Conservation (phyloP, 2,329 filamentous ascomycete species). For the Diaporthe sp. region DNA sequence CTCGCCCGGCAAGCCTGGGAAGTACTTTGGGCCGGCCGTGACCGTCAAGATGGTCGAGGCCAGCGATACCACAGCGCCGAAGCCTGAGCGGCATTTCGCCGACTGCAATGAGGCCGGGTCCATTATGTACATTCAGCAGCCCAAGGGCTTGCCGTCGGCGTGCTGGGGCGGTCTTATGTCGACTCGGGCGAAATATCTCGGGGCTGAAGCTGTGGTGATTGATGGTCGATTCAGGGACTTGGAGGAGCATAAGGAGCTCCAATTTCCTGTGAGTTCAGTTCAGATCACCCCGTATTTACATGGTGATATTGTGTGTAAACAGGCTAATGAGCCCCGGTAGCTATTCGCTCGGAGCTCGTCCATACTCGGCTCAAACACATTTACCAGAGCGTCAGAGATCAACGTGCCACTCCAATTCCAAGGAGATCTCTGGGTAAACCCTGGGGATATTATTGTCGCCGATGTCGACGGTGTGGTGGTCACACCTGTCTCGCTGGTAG, state of each 20-base stretch:
- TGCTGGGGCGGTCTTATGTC: slow-evolving; percentile 43
- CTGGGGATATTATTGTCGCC: slow-evolving; percentile 8
- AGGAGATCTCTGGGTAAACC: neutral
- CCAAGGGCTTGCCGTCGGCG: slow-evolving; percentile 38
- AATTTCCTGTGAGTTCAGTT: neutral
- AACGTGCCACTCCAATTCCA: slow-evolving; percentile 3
- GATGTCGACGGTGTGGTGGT: slow-evolving; percentile 3
- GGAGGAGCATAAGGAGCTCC: slow-evolving; percentile 5
- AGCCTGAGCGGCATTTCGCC: slow-evolving; percentile 38
- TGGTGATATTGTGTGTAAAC: neutral
- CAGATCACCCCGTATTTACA: neutral
- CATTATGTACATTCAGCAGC: slow-evolving; percentile 42
- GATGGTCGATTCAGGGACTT: neutral
- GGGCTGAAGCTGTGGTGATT: slow-evolving; percentile 7
- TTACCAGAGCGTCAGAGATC: neutral
- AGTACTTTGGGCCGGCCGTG: slow-evolving; percentile 36
- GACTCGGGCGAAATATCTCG: slow-evolving; percentile 39
- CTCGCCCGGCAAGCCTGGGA: slow-evolving; percentile 18
- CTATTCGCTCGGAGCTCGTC: neutral
- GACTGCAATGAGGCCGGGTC: slow-evolving; percentile 38
- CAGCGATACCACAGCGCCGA: slow-evolving; percentile 36
- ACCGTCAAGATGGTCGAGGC: slow-evolving; percentile 41
- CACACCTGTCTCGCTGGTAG: neutral
- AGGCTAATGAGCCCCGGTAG: neutral
- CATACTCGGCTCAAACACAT: neutral